A percentile compares a stretch with the other conserved stretches of the same genome.
phyloP scores from a whole-genome alignment of 129 eudicot species.

The Ambrosia trifida region DNA sequence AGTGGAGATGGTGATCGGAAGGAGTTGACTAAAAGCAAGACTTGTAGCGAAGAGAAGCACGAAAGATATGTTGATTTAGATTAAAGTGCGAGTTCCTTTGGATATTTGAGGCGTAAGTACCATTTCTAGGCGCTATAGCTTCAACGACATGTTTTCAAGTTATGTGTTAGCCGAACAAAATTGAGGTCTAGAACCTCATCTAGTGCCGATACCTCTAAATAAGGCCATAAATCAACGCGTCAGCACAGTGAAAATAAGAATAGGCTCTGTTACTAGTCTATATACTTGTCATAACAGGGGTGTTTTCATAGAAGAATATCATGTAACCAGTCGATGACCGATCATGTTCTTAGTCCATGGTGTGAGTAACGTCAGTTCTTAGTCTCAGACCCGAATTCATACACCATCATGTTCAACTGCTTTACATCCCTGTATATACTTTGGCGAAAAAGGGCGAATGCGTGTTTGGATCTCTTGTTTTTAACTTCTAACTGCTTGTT shows the following conservation, averaged over 20 bases:
- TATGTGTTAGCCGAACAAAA: slow-evolving; percentile 57
- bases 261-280: background rate
- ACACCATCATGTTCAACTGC: background rate
- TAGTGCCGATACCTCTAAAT: slow-evolving; percentile 5
- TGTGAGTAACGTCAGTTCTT: background rate
- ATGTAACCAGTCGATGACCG: background rate
- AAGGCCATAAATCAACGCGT: background rate
- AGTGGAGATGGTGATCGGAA: slow-evolving; percentile 14
- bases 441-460: too few relatives aligned
- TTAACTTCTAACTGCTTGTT: too few relatives aligned
- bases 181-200: slow-evolving; percentile 43
- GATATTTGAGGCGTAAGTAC: slow-evolving; percentile 14
- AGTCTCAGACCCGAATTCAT: background rate
- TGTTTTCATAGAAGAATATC: background rate
- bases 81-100: slow-evolving; percentile 44
- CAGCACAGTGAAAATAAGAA: slow-evolving; percentile 11
- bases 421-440: too few relatives aligned
- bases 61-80: slow-evolving; percentile 44
- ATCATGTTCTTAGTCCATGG: background rate
- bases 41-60: slow-evolving; percentile 31
- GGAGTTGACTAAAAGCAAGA: slow-evolving; percentile 17
- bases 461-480: too few relatives aligned
- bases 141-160: slow-evolving; percentile 57
- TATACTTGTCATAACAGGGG: background rate
- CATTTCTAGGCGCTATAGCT: slow-evolving; percentile 48